Base-by-base conservation (phyloP, 192 early-diverging fungal genomes). In the Thoreauomyces humboldtii region DNA sequence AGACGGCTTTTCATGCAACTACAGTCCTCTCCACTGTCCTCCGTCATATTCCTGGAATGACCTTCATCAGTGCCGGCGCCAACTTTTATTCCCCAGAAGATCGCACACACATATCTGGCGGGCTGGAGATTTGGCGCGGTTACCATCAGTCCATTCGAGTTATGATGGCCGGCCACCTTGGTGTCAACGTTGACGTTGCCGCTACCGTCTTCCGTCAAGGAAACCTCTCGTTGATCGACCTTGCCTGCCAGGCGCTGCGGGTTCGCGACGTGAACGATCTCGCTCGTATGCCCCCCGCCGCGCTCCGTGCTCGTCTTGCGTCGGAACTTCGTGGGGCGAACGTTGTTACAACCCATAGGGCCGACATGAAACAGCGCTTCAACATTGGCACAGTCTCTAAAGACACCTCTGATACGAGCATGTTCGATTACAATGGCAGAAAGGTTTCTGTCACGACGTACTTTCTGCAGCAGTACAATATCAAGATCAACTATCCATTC, bases 381-480 rank as follows among this genome's bases (percentile, higher is more conserved):
- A 33, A 33, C 15, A 65, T 76, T 46, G 51, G 55, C 14, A 42
- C 17, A 14, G 3, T 76, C 12, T 66, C 57, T 2, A 32, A 42
- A 21, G 50, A 76, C n/a, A 25, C 43, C 32, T 61, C 70, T 0
- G 35, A 65, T 7, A 29, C 43, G 19, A 62, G 43, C 50, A 58
- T 34, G 41, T 76, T 76, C 50, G 59, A 59, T 0, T 28, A 33
- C 31, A 57, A 63, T 17, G 74, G 66, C 15, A 43, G 27, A 6
- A 44, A 70, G 15, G 38, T 45, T 0, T 58, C 58, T 7, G 65
- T 79, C 14, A 37, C 47, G 19, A 31, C 73, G 22, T 79, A 79
- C 57, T 96, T 91, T 53, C 42, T 66, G 34, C 67, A 79, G 22
- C 75, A 76, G 6, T 91, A 91, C 68, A 83, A 83, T 67, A 77